Evolutionary conservation across 2,329 filamentous ascomycete species (phyloP), one percentile per base, ranked within the genome.

Genomic region (Nakataea oryzae): DNA sequence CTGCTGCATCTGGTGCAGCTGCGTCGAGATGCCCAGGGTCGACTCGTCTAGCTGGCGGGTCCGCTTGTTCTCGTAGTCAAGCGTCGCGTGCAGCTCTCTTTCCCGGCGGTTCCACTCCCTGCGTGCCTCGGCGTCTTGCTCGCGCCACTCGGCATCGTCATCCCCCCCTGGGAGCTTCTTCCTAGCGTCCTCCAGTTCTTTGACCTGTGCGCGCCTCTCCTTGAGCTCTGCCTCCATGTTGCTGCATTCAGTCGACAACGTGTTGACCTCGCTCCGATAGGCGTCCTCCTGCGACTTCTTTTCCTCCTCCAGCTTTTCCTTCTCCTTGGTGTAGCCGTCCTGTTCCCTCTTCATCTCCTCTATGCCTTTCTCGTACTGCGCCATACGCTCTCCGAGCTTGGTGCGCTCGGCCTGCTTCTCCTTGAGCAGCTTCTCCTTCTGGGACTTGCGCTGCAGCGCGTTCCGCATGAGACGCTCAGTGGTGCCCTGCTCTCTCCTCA

Each of bases 381-480:
- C 75, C 60, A 89, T 84, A 65, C 87, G 88, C 47, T 91, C 87
- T 62, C 86, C 81, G 64, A 90, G 77, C 70, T 89, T 91, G 66
- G 83, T 77, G 61, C 86, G 81, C 70, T 91, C 88, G 21, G 81
- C 79, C 67, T 61, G 81, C 71, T 88, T 91, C 60, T 91, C 86
- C 67, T 84, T 84, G 60, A 93, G 70, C 11, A 82, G 69, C 68
- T 86, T 86, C 70, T 97, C 91, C 70, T 90, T 90, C 70, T 93
- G 90, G 0, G 84, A 81, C 67, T 88, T 90, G 64, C 89, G 88
- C 65, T 88, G 90, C 70, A 96, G 89, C 1, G 90, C 88, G 5
- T 86, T 83, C 58, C 91, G 86, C 78, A 96, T 96, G 66, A 90
- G 81, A 61, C 91, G 86, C 72, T 96, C 91, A 7, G 93, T 85